Percentiles rank a stretch among this genome's conserved stretches.
Evolutionary conservation across 371 early-diverging fungal species (phyloP).

Genomic region (Mortierella sp.): DNA sequence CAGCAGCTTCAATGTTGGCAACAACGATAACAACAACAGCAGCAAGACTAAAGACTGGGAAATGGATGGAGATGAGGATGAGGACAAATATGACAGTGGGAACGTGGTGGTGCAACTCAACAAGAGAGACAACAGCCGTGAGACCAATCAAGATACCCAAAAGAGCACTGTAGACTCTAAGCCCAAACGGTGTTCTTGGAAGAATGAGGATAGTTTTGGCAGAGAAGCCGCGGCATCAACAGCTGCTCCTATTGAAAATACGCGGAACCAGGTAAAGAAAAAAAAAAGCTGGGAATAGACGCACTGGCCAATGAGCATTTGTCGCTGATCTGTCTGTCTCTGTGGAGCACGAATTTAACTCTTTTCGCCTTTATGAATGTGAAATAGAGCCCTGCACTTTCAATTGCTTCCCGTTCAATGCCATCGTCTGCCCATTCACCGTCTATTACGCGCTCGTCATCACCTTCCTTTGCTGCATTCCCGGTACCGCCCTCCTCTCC

Average conservation of each 20-base stretch:
- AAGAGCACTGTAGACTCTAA: background rate
- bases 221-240: background rate
- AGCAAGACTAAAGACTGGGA: background rate
- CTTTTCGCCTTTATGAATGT: background rate
- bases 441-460: background rate
- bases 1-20: too few relatives aligned
- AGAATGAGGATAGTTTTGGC: background rate
- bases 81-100: background rate
- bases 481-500: background rate
- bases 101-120: background rate
- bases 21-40: background rate
- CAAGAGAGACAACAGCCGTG: background rate
- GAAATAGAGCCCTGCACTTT: constrained; percentile 7
- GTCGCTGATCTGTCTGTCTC: background rate
- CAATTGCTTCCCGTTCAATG: background rate
- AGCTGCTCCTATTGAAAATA: background rate
- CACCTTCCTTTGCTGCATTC: background rate
- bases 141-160: background rate
- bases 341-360: background rate
- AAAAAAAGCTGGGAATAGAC: background rate
- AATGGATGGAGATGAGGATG: background rate
- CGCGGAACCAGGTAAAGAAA: background rate
- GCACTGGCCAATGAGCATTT: background rate
- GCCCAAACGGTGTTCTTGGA: background rate
- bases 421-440: background rate